Evolutionary conservation across 192 early-diverging fungal species (phyloP).

Genomic region (Backusella australiensis): DNA sequence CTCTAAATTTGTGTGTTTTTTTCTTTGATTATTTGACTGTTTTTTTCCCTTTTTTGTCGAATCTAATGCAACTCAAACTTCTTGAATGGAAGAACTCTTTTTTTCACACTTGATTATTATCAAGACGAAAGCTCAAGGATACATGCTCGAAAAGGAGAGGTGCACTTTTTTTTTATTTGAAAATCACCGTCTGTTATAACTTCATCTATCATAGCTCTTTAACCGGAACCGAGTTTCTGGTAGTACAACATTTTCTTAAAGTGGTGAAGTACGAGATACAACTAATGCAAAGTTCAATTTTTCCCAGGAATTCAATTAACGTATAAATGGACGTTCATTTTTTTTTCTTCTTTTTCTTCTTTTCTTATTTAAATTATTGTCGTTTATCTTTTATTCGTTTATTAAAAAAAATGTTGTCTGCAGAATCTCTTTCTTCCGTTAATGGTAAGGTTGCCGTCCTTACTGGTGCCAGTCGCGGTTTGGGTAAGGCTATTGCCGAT

Average conservation of each 20-base stretch:
- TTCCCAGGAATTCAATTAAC: background rate
- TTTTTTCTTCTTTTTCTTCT: background rate
- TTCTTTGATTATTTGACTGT: background rate
- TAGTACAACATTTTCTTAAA: background rate
- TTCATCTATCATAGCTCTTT: too few species aligned
- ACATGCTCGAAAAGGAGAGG: background rate
- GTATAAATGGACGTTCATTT: background rate
- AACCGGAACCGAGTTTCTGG: background rate
- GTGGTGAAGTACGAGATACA: background rate
- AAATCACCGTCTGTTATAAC: too few species aligned
- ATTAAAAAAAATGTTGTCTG: background rate
- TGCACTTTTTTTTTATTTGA: too few species aligned
- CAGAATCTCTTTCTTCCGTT: background rate
- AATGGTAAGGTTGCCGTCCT: slow-evolving; percentile 49
- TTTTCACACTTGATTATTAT: background rate
- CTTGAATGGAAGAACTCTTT: background rate
- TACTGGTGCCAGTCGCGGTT: slow-evolving; percentile 82
- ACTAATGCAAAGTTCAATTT: background rate
- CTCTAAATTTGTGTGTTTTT: background rate
- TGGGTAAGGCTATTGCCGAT: slow-evolving; percentile 83
- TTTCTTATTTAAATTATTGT: background rate
- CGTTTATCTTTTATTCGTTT: background rate
- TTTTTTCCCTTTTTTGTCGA: background rate
- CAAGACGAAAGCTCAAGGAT: background rate
- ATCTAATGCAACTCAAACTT: background rate